Base-by-base conservation (phyloP, 1,284 basidiomycete genomes). In the Chalciporus sp. region DNA sequence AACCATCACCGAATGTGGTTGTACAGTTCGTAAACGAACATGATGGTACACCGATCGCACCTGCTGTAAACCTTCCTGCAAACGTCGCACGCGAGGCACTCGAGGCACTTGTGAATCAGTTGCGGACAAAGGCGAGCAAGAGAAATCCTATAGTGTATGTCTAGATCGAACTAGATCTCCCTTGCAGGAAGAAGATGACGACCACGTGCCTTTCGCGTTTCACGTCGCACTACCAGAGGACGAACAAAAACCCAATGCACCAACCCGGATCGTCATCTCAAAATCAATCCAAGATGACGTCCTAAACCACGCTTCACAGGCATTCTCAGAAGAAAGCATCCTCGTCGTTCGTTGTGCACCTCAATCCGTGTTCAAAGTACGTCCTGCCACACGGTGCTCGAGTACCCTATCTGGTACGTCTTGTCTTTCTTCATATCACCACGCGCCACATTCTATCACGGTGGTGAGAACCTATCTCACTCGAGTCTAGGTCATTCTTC, bases 351-450 rank as follows among this genome's bases (percentile, higher is more conserved):
- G 88, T 65, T 97, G 94, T 70, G 86, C 95, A 40, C 96, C 97
- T 3, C 95, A 98, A 72, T 95, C 95, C 17, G 92, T 99, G 2
- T 99, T 98, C 75, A 86, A 88, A 61, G 96, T 99, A 12, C 80
- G 95, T 60, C 93, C 93, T 40, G 94, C 97, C 16, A 95, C 93
- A 39, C 76, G 96, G 58, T 98, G 96, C 71, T 95, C 92, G 16
- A 92, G 92, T 23, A 97, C 94, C 10, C 78, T 99, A 45, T 88
- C 89, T 55, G 93, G 92, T 89, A 63, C 57, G 76, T 66, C 49
- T 17, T 28, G 35, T 51, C 40, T 37, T 17, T 51, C 40, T 37
- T 17, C 35, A 37, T 61, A 55, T 49, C 52, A 63, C 42, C 61
- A 52, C 53, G 49, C 45, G 27, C 37, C 14, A 11, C 48, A 47